Conservation (phyloP, 805 yeast genomes). For the Kodamaea neixiangensis region DNA sequence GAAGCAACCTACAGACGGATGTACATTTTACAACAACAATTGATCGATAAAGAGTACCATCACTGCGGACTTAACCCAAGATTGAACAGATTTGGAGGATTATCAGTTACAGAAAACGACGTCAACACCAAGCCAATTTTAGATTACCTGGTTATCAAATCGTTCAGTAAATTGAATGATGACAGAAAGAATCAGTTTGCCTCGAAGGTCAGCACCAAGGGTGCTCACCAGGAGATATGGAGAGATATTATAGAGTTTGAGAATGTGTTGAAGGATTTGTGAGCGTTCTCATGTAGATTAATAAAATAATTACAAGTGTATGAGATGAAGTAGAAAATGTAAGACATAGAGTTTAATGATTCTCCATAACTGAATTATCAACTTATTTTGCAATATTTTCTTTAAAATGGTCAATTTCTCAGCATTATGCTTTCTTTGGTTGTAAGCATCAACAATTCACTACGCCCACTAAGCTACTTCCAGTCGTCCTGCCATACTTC, state of each 20-base stretch:
- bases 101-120: constrained; percentile 34
- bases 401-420: too few species aligned
- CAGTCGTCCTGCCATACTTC: too few species aligned
- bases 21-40: constrained; percentile 83
- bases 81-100: constrained; percentile 55
- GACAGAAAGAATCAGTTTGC: constrained; percentile 57
- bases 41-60: constrained; percentile 74
- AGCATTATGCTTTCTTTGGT: too few species aligned
- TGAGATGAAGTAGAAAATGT: neutral
- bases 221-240: constrained; percentile 62
- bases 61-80: constrained; percentile 80
- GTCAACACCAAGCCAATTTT: constrained; percentile 60
- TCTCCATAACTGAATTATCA: too few species aligned
- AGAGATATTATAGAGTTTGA: constrained; percentile 63
- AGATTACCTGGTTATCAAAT: constrained; percentile 58
- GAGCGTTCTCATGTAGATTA: constrained; percentile 4
- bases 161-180: constrained; percentile 56
- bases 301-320: neutral
- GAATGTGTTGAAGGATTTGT: constrained; percentile 34
- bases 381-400: too few species aligned
- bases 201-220: constrained; percentile 56
- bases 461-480: too few species aligned
- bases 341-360: too few species aligned
- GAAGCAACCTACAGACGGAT: constrained; percentile 79
- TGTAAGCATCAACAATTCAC: too few species aligned